phyloP scores from a whole-genome alignment of 164 flowering plant genomes.

The Vitis labrusca region DNA sequence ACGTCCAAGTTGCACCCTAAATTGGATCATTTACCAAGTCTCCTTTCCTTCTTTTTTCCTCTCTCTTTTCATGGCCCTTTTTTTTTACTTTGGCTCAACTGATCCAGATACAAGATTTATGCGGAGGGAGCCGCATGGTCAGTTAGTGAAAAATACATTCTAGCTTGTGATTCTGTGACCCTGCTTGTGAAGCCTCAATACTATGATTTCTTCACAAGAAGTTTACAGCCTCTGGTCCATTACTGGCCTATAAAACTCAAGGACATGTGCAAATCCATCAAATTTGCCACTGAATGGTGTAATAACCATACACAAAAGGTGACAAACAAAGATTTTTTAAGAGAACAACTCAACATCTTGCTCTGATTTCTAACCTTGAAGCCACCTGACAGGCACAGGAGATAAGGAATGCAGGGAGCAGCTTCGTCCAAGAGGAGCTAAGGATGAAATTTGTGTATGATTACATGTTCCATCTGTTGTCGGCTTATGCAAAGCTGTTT shows the following conservation, averaged over 20 bases:
- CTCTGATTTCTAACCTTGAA: no score
- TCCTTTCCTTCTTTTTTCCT: neutral
- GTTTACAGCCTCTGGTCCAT: neutral
- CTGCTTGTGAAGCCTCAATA: neutral
- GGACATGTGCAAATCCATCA: constrained; percentile 47
- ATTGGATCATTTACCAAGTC: no score
- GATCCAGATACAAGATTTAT: constrained; percentile 4
- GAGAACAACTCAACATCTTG: no score
- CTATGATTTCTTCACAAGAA: constrained; percentile 4
- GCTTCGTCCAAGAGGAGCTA: no score
- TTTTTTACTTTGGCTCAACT: no score
- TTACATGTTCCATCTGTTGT: no score
- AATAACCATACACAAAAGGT: constrained; percentile 56
- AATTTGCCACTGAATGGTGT: constrained; percentile 78
- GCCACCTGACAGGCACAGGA: no score
- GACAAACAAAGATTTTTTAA: neutral
- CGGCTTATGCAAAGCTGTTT: no score
- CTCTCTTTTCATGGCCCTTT: neutral
- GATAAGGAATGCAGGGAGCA: no score
- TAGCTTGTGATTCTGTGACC: constrained; percentile 1
- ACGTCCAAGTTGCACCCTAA: no score
- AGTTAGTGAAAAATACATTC: constrained; percentile 5
- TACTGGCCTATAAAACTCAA: constrained; percentile 55
- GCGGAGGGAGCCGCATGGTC: constrained; percentile 2
- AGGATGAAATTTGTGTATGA: no score